Evolutionary conservation across 805 yeast species (phyloP).

Genomic region (Saccharomycopsis lassenensis): DNA sequence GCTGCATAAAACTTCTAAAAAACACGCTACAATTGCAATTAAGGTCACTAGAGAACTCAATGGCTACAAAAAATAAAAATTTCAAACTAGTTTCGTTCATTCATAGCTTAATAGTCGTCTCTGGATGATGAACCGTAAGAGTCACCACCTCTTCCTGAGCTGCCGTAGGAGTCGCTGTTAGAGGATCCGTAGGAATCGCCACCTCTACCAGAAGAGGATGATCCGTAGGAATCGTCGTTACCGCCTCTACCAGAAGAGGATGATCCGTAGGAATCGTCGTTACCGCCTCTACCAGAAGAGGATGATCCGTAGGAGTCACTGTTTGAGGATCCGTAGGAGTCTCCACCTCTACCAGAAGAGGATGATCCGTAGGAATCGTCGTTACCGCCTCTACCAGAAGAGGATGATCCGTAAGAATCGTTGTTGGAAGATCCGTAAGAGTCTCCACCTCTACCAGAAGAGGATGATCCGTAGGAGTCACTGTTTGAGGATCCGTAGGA

Average conservation of each 20-base stretch:
- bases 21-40: too few relatives aligned
- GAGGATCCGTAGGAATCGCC: slow-evolving; percentile 12
- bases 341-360: slow-evolving; percentile 19
- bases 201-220: slow-evolving; percentile 16
- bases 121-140: slow-evolving; percentile 22
- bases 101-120: too few relatives aligned
- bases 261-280: slow-evolving; percentile 25
- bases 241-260: slow-evolving; percentile 17
- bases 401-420: slow-evolving; percentile 16
- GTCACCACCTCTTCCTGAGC: too few relatives aligned
- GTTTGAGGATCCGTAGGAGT: slow-evolving; percentile 20
- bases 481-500: slow-evolving; percentile 22
- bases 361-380: slow-evolving; percentile 20
- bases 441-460: slow-evolving; percentile 22
- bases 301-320: slow-evolving; percentile 21
- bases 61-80: too few relatives aligned
- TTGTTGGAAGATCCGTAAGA: slow-evolving; percentile 16
- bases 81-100: too few relatives aligned
- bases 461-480: slow-evolving; percentile 26
- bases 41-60: too few relatives aligned
- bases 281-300: slow-evolving; percentile 16
- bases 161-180: slow-evolving; percentile 18
- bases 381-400: slow-evolving; percentile 18
- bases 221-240: slow-evolving; percentile 25
- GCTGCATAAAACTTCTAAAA: too few relatives aligned